phyloP scores from a whole-genome alignment of 2,329 filamentous ascomycete species.

The Calonectria crousiana region DNA sequence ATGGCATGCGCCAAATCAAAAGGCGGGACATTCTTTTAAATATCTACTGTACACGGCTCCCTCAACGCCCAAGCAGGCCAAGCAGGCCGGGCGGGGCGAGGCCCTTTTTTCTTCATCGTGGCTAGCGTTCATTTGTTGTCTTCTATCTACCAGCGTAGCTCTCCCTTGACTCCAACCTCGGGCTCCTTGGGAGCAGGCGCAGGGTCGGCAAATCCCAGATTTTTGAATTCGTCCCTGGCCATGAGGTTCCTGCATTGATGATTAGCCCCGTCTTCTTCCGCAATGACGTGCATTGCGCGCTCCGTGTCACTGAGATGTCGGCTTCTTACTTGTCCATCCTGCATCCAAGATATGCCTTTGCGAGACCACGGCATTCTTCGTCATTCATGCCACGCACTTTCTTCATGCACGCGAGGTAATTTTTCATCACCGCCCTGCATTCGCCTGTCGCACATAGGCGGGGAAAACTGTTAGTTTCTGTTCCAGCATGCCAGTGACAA shows the following conservation, averaged over 20 bases:
- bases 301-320: conserved; percentile 26
- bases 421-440: conserved; percentile 89
- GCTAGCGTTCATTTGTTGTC: conserved; percentile 43
- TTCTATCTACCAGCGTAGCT: conserved; percentile 49
- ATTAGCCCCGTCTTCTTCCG: conserved; percentile 35
- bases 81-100: conserved; percentile 31
- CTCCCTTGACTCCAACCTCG: conserved; percentile 52
- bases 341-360: conserved; percentile 90
- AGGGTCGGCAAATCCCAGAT: conserved; percentile 78
- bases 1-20: not conserved
- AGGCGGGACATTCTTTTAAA: conserved; percentile 3
- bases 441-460: conserved; percentile 73
- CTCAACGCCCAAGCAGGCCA: not conserved
- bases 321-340: conserved; percentile 88
- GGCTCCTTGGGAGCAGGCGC: conserved; percentile 42
- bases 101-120: conserved; percentile 38
- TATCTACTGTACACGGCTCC: conserved; percentile 24
- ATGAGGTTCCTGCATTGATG: conserved; percentile 80
- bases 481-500: not conserved
- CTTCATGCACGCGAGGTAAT: conserved; percentile 90
- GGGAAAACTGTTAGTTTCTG: conserved; percentile 23
- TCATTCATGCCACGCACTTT: conserved; percentile 87
- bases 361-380: conserved; percentile 84
- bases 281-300: conserved; percentile 7
- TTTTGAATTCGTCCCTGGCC: conserved; percentile 95